Evolutionary conservation across 495 filamentous ascomycete genomes (phyloP).

Genomic region (Alectoria sarmentosa): DNA sequence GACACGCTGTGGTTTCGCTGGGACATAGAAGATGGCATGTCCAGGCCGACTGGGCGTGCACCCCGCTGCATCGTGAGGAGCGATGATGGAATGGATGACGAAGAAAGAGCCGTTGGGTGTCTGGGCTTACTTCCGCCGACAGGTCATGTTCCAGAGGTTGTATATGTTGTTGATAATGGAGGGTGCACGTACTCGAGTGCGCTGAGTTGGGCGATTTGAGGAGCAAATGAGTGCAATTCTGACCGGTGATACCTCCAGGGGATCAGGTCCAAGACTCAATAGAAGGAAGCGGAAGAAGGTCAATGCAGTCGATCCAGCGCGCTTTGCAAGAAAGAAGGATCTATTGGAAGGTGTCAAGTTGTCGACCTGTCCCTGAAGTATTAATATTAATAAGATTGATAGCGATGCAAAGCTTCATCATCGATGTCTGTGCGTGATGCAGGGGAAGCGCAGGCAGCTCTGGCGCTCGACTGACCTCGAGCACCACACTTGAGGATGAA

Average conservation of each 20-base stretch:
- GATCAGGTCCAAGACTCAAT: background rate
- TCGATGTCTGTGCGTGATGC: background rate
- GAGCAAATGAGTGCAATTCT: background rate
- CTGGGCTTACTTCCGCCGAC: background rate
- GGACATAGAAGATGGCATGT: constrained; percentile 12
- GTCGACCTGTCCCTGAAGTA: background rate
- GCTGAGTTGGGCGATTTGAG: background rate
- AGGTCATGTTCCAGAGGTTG: constrained; percentile 22
- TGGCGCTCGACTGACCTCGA: background rate
- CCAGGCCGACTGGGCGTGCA: constrained; percentile 16
- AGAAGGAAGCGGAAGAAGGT: background rate
- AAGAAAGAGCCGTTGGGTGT: background rate
- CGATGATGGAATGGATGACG: too few relatives aligned
- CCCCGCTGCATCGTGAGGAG: constrained; percentile 17
- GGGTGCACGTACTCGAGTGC: background rate
- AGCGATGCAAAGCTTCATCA: background rate
- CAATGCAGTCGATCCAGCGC: background rate
- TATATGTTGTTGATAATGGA: constrained; percentile 3
- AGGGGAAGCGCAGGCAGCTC: background rate
- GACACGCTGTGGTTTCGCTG: constrained; percentile 23
- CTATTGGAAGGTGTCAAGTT: background rate
- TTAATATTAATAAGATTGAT: background rate
- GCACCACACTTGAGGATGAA: background rate
- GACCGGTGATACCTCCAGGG: background rate
- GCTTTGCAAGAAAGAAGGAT: background rate